These are phyloP conservation scores for Suhomyces terraborum DNA, from an alignment of 1,139 yeast genomes.

Conservation along the genomic window DNA sequence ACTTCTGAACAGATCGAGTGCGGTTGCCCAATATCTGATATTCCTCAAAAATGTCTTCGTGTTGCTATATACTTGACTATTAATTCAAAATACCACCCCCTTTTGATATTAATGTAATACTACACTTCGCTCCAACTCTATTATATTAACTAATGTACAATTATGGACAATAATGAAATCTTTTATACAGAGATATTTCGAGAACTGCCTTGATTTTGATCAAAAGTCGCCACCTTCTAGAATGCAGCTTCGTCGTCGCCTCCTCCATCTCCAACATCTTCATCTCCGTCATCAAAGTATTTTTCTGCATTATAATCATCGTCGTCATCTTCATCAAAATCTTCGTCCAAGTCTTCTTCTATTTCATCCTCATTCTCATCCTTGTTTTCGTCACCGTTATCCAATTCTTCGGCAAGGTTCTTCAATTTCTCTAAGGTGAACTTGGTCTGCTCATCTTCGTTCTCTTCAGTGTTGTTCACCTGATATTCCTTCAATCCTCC, in stretches of 20 bases:
- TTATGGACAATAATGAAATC: too few relatives aligned
- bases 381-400: constrained; percentile 41
- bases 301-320: constrained; percentile 60
- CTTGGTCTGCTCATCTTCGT: constrained; percentile 38
- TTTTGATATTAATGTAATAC: too few relatives aligned
- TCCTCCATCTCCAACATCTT: constrained; percentile 73
- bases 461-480: constrained; percentile 28
- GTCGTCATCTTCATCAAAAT: constrained; percentile 67
- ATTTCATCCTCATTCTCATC: constrained; percentile 43
- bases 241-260: constrained; percentile 60
- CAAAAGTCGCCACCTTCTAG: too few relatives aligned
- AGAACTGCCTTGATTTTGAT: too few relatives aligned
- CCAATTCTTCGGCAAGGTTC: constrained; percentile 60
- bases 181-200: too few relatives aligned
- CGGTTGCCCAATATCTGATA: too few relatives aligned
- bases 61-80: too few relatives aligned
- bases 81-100: too few relatives aligned
- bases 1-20: too few relatives aligned
- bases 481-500: constrained; percentile 47
- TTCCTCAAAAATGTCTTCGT: too few relatives aligned
- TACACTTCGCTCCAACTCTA: neutral
- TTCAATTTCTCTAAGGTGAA: constrained; percentile 60
- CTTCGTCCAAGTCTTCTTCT: constrained; percentile 56
- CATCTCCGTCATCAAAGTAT: constrained; percentile 72
- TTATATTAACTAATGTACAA: neutral